Evolutionary conservation across 805 yeast genomes (phyloP), one percentile per base, ranked within the genome.

Genomic region (Saccharomycopsis synnaedendra): DNA sequence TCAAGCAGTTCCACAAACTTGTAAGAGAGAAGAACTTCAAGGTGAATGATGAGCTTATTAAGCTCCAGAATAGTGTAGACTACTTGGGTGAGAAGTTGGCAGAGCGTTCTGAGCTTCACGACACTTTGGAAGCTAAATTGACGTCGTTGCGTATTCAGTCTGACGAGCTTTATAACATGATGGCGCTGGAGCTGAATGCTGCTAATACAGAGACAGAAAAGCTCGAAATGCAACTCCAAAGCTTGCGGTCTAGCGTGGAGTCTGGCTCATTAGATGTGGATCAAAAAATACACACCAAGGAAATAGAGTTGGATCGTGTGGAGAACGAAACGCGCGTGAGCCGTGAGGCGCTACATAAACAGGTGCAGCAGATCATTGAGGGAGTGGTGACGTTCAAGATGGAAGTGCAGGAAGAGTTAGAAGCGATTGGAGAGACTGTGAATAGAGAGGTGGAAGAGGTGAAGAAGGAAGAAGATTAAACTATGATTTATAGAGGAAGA

Each of bases 181-280:
- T 74, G 76, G 64, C 70, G 41, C 66, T 75, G 54, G 78, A 78
- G 53, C 64, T 72, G 31, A 67, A 72, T 36, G 64, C 75, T 38
- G 74, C 77, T 49, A 72, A 75, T 46, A 73, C 80, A n/a, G 83
- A 82, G 58, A 72, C 79, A 45, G 89, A 82, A 59, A 72, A 74
- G 57, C 61, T 78, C 46, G 84, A 80, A 53, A 68, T 75, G 36
- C 83, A 79, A 49, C 61, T 82, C 43, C 72, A 72, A 44, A 67
- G 66, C 8, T 66, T 75, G 59, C 70, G 73, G 49, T 66, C 68
- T 27, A 65, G 67, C 38, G 68, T 75, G 9, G 71, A 74, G 49
- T 76, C 74, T 50, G 76, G 73, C 42, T 61, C 71, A 45, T 62
- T 74, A 4, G 74, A 74, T 54, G 62, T 77, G 39, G 70, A 71